Conservation (phyloP, 2,329 filamentous ascomycete species). For the Cladosporium sp. region DNA sequence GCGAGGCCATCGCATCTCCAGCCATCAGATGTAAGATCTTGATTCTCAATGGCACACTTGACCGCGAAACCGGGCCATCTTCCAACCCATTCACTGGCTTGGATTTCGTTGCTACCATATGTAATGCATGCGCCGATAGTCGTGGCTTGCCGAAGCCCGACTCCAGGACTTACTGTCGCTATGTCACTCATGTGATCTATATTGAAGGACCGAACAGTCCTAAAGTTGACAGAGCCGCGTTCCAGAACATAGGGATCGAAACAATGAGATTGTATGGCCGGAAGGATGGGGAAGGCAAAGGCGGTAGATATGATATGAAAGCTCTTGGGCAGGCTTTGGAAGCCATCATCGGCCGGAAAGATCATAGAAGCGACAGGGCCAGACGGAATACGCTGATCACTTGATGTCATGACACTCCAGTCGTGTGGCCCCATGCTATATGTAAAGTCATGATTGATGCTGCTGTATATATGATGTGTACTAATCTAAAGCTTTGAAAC, state of each 20-base stretch:
- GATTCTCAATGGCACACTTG: constrained; percentile 76
- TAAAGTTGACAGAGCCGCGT: constrained; percentile 60
- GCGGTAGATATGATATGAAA: constrained; percentile 69
- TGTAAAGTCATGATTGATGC: not conserved
- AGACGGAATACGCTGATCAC: constrained; percentile 52
- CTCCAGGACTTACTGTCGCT: constrained; percentile 54
- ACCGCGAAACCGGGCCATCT: constrained; percentile 79
- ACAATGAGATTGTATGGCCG: constrained; percentile 73
- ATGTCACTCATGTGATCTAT: constrained; percentile 81
- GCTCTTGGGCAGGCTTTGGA: constrained; percentile 72
- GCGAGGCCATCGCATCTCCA: constrained; percentile 52
- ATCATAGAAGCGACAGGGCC: constrained; percentile 46
- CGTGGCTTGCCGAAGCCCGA: constrained; percentile 38
- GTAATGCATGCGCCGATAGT: constrained; percentile 67
- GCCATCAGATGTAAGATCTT: constrained; percentile 67
- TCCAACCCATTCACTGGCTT: constrained; percentile 62
- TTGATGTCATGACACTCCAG: not conserved
- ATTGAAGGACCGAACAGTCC: constrained; percentile 69
- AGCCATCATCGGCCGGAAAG: constrained; percentile 65
- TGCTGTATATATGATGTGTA: not conserved
- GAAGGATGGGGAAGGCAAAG: constrained; percentile 43
- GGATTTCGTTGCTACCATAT: constrained; percentile 80
- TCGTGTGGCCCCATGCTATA: not conserved
- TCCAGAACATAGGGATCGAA: constrained; percentile 68
- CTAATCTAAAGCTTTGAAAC: constrained; percentile 8